Evolutionary conservation across 352 stramenopile genomes (phyloP).

Genomic region (Phytophthora foliorum): DNA sequence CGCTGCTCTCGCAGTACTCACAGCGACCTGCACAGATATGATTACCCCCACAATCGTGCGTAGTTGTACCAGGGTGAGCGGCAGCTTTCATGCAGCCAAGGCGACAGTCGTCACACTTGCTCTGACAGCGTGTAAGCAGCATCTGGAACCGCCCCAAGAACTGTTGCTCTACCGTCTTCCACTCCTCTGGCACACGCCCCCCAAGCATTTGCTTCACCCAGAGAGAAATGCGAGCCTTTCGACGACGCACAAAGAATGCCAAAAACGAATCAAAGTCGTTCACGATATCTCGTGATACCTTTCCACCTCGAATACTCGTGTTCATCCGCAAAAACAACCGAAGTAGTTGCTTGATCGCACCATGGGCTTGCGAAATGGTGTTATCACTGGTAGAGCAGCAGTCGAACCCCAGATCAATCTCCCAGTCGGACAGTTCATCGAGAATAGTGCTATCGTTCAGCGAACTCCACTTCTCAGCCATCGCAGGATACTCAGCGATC

Average conservation of each 20-base stretch:
- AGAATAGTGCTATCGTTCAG: conserved; percentile 28
- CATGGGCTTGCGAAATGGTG: conserved; percentile 24
- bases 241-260: conserved; percentile 64
- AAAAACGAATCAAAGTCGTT: conserved; percentile 69
- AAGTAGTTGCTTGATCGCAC: conserved; percentile 42
- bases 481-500: conserved; percentile 36
- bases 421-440: conserved; percentile 44
- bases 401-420: conserved; percentile 61
- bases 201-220: conserved; percentile 58
- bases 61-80: conserved; percentile 32
- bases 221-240: conserved; percentile 51
- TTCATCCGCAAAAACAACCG: conserved; percentile 38
- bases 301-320: conserved; percentile 11
- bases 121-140: conserved; percentile 67
- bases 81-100: conserved; percentile 75
- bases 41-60: conserved; percentile 63
- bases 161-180: conserved; percentile 59
- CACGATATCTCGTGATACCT: conserved; percentile 37
- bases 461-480: conserved; percentile 48
- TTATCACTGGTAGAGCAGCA: conserved; percentile 27
- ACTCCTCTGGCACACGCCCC: conserved; percentile 53
- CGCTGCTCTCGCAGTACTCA: conserved; percentile 55
- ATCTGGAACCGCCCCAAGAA: conserved; percentile 54
- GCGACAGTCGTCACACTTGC: conserved; percentile 57
- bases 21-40: conserved; percentile 61